These are phyloP conservation scores for Scedosporium boydii DNA, from an alignment of 2,329 filamentous ascomycete species.

Conservation along the genomic window DNA sequence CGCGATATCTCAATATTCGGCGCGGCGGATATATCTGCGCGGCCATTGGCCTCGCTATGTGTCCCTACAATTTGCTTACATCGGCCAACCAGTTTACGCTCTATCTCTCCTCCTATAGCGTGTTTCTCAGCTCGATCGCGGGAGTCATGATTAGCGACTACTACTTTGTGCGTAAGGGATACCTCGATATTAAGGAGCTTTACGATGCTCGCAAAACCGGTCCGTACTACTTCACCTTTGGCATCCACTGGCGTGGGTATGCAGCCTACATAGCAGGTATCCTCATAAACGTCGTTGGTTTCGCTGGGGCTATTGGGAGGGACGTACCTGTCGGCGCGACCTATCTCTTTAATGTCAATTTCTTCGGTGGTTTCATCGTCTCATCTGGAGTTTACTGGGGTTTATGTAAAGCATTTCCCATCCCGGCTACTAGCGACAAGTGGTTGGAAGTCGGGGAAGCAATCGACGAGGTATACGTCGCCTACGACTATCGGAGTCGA, in stretches of 20 bases:
- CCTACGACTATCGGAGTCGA: constrained; percentile 22
- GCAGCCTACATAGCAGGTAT: constrained; percentile 75
- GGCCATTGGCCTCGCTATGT: constrained; percentile 70
- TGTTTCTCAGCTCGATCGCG: constrained; percentile 88
- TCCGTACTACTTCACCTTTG: constrained; percentile 65
- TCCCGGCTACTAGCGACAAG: constrained; percentile 62
- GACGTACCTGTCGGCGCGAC: constrained; percentile 66
- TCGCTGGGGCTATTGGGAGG: constrained; percentile 68
- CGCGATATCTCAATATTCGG: constrained; percentile 74
- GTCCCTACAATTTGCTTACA: constrained; percentile 71
- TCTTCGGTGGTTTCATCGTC: constrained; percentile 75
- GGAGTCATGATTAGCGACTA: constrained; percentile 89
- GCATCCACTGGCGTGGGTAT: constrained; percentile 78
- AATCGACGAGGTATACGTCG: constrained; percentile 42
- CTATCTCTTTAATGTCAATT: constrained; percentile 87
- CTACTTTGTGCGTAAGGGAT: constrained; percentile 75
- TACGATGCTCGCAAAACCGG: constrained; percentile 60
- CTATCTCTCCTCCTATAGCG: constrained; percentile 83
- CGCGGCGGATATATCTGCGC: constrained; percentile 84
- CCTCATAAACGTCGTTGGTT: constrained; percentile 83
- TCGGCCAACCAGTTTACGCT: constrained; percentile 77
- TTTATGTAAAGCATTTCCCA: constrained; percentile 58
- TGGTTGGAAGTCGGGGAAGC: constrained; percentile 72
- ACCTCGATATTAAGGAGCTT: constrained; percentile 66
- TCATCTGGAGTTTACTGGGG: constrained; percentile 57